A percentile compares a stretch with the other conserved stretches of the same genome.
phyloP scores from a whole-genome alignment of 2,329 filamentous ascomycete genomes.

The Tricladium varicosporioides region DNA sequence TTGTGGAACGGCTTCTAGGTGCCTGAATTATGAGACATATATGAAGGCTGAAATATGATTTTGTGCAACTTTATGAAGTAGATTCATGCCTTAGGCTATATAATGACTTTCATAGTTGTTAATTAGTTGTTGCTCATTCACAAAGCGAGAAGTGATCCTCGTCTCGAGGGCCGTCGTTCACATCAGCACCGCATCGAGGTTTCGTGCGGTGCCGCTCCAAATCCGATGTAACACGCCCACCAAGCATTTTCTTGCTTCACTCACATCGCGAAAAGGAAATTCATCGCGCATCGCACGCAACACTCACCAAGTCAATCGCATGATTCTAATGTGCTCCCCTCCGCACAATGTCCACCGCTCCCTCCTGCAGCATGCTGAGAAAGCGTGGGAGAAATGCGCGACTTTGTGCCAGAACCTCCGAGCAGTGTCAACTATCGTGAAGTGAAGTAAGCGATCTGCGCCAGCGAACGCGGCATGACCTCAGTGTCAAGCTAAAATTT shows the following conservation, averaged over 20 bases:
- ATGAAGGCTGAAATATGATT: background rate
- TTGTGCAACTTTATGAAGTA: no score
- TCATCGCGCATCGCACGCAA: no score
- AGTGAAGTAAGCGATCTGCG: background rate
- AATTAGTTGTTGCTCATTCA: background rate
- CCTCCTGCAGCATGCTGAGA: background rate
- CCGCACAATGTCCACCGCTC: no score
- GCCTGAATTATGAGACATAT: background rate
- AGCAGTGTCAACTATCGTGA: conserved; percentile 7
- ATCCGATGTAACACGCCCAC: no score
- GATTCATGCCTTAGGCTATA: background rate
- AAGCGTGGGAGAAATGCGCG: background rate
- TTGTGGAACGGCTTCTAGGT: background rate
- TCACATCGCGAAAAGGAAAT: no score
- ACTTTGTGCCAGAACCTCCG: background rate
- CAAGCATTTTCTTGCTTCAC: no score
- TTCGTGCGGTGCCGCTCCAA: no score
- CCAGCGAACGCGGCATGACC: background rate
- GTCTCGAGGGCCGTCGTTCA: background rate
- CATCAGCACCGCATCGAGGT: background rate
- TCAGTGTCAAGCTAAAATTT: conserved; percentile 4
- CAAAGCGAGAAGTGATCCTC: background rate
- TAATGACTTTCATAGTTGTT: background rate
- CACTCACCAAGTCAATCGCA: no score
- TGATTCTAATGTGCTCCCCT: no score